These are phyloP conservation scores for Sporothrix pseudoabietina DNA, from an alignment of 2,329 filamentous ascomycete species.

Conservation along the genomic window DNA sequence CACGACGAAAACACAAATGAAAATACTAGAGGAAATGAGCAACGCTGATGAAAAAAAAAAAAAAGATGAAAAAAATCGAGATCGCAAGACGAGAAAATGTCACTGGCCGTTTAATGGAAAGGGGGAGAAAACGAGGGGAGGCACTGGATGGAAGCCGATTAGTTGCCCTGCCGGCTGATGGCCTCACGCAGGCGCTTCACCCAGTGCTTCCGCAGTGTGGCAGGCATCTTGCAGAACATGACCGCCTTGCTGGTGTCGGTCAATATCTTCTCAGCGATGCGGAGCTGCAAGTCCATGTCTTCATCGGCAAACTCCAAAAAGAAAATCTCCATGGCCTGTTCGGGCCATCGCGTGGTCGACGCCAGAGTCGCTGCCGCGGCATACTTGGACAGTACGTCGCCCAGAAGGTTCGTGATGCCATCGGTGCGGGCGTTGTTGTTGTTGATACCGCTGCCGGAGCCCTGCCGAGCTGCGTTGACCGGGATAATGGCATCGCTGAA, in stretches of 20 bases:
- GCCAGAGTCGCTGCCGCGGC: slow-evolving; percentile 40
- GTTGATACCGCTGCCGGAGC: slow-evolving; percentile 14
- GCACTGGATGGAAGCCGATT: not conserved
- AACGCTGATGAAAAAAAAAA: not conserved
- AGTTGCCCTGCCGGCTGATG: slow-evolving; percentile 39
- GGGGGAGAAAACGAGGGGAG: not conserved
- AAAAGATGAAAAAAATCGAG: not conserved
- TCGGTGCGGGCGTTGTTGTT: slow-evolving; percentile 33
- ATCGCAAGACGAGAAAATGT: not conserved
- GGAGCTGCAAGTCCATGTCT: slow-evolving; percentile 60
- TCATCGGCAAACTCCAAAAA: slow-evolving; percentile 61
- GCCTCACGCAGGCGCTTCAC: slow-evolving; percentile 55
- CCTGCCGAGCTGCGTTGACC: not conserved
- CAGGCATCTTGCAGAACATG: slow-evolving; percentile 64
- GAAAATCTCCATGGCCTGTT: slow-evolving; percentile 61
- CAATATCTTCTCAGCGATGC: slow-evolving; percentile 60
- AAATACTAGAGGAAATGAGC: not conserved
- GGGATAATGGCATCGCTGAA: slow-evolving; percentile 1
- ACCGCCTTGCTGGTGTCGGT: slow-evolving; percentile 63
- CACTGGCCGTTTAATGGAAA: not conserved
- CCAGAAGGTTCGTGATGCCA: slow-evolving; percentile 41
- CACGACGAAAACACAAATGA: not conserved
- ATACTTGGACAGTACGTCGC: slow-evolving; percentile 46
- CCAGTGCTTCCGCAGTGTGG: slow-evolving; percentile 57
- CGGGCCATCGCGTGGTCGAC: slow-evolving; percentile 53